Conservation (phyloP, 2,329 filamentous ascomycete species). For the Sporothrix luriei region DNA sequence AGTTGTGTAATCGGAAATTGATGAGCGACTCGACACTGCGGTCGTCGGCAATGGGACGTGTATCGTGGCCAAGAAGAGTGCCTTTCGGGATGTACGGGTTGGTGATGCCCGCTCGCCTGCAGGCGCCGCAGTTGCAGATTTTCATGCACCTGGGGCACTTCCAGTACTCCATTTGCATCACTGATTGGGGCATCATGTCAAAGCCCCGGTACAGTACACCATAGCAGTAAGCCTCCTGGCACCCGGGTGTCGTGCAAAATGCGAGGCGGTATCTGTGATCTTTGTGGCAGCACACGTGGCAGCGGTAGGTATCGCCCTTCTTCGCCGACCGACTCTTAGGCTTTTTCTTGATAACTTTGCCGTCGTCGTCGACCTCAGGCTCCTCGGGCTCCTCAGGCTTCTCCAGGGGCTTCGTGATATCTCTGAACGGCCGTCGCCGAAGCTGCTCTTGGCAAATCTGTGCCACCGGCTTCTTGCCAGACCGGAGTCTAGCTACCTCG, state of each 20-base stretch:
- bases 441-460: conserved; percentile 94
- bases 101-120: conserved; percentile 67
- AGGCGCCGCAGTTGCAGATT: conserved; percentile 84
- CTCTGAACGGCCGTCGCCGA: conserved; percentile 75
- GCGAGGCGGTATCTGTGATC: conserved; percentile 86
- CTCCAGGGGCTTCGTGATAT: conserved; percentile 67
- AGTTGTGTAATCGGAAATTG: conserved; percentile 86
- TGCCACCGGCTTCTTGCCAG: conserved; percentile 77
- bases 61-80: conserved; percentile 88
- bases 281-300: conserved; percentile 80
- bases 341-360: conserved; percentile 63
- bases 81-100: conserved; percentile 82
- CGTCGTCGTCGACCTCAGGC: conserved; percentile 65
- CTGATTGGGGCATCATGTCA: conserved; percentile 80
- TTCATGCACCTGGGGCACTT: conserved; percentile 82
- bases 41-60: conserved; percentile 83
- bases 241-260: conserved; percentile 70
- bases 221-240: conserved; percentile 81
- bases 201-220: conserved; percentile 91
- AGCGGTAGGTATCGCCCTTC: conserved; percentile 60
- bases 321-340: conserved; percentile 61
- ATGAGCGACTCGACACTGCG: conserved; percentile 88
- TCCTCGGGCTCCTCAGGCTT: conserved; percentile 54
- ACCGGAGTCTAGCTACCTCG: conserved; percentile 65
- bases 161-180: conserved; percentile 82